Evolutionary conservation across 345 rosid species (phyloP).

Genomic region (Kernera saxatilis): DNA sequence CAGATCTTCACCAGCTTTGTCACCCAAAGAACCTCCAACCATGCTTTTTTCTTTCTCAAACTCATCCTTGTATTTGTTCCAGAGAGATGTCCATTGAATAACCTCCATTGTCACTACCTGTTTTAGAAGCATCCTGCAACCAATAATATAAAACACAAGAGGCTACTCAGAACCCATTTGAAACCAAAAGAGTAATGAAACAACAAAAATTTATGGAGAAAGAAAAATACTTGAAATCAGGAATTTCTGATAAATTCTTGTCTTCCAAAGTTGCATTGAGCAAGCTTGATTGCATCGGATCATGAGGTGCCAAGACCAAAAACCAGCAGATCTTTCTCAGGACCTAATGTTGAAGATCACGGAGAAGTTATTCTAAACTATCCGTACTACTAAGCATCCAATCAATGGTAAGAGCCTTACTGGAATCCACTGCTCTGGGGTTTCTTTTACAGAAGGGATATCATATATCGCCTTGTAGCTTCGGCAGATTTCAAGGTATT

Average conservation of each 20-base stretch:
- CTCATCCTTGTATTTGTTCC: slow-evolving; percentile 78
- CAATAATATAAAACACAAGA: not conserved
- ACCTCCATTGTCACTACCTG: slow-evolving; percentile 98
- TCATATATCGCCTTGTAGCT: slow-evolving; percentile 95
- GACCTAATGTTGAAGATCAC: slow-evolving; percentile 37
- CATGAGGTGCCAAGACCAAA: slow-evolving; percentile 76
- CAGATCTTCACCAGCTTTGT: slow-evolving; percentile 93
- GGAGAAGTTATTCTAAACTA: not conserved
- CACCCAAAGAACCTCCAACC: slow-evolving; percentile 85
- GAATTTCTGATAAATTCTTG: slow-evolving; percentile 70
- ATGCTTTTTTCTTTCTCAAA: slow-evolving; percentile 78
- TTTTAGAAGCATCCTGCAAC: slow-evolving; percentile 64
- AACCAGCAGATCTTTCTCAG: slow-evolving; percentile 89
- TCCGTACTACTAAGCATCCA: not conserved
- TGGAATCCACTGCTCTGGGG: slow-evolving; percentile 70
- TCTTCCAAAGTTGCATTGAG: slow-evolving; percentile 78
- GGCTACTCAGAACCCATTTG: not conserved
- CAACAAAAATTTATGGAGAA: not conserved
- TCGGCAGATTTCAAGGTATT: slow-evolving; percentile 90
- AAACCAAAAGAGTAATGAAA: not conserved
- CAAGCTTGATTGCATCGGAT: slow-evolving; percentile 93
- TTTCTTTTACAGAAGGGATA: slow-evolving; percentile 80
- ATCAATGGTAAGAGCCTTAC: slow-evolving; percentile 35
- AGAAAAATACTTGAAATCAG: slow-evolving; percentile 61
- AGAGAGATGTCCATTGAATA: slow-evolving; percentile 91